Evolutionary conservation across 305 asterid species (phyloP), one percentile per base, ranked within the genome.

Genomic region (Fraxinus ornus): DNA sequence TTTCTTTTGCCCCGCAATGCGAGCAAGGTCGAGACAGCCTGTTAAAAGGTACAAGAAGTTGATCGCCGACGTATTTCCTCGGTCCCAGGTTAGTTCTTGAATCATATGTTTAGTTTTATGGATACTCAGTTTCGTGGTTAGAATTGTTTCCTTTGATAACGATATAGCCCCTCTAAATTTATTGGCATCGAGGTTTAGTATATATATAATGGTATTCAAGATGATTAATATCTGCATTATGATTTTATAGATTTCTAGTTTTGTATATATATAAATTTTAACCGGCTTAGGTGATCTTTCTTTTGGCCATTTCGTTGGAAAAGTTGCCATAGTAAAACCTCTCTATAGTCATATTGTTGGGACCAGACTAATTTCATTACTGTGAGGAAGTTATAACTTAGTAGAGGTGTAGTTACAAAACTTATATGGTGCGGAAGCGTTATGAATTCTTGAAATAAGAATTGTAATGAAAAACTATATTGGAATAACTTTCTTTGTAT

Each of bases 11-110:
- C 99, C 99, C 6, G 93, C 93, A 22, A 79, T 97, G 88, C 87
- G 99, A 28, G 90, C 98, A 5, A 91, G 99, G 94, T 97, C 99
- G 24, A 89, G 98, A 88, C 99, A 97, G 89, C 99, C 99, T 7
- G 99, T 97, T 75, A 97, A 94, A 94, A 91, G 99, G 89, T 97
- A 97, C 91, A 97, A 97, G 97, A 95, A 97, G 92, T 86, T 97
- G 92, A 92, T 97, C 68, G 83, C 99, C 1, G 98, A 97, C 81
- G 93, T 94, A 76, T 94, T 97, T 77, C 98, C 99, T 39, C 91
- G 92, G 22, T 83, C 90, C 72, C 98, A 87, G 98, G 99, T 97
- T 82, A 84, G 97, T 89, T 77, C 81, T 1, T 79, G 52, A 75
- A 60, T 76, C 64, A 36, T 30, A 49, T 79, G 37, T 17, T 17